Conservation (phyloP, 2,329 filamentous ascomycete species). For the Alternaria dauci region DNA sequence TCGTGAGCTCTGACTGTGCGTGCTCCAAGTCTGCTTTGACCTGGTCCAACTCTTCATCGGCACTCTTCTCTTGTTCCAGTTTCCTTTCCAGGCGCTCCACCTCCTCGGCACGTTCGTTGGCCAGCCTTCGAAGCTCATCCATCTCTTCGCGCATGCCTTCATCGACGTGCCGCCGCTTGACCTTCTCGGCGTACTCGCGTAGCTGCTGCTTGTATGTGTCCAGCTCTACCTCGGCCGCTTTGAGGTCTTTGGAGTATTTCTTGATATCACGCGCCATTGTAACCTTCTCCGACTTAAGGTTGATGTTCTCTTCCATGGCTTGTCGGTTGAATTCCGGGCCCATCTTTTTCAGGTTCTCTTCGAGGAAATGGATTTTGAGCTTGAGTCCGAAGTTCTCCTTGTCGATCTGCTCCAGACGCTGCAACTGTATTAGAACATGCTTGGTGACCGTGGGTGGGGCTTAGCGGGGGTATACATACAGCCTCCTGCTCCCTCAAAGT, state of each 20-base stretch:
- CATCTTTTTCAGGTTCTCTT: constrained; percentile 85
- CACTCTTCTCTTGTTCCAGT: constrained; percentile 41
- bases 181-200: constrained; percentile 80
- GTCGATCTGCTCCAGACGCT: constrained; percentile 89
- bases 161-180: constrained; percentile 77
- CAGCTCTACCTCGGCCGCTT: constrained; percentile 83
- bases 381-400: constrained; percentile 94
- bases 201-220: constrained; percentile 85
- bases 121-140: constrained; percentile 55
- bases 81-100: constrained; percentile 46
- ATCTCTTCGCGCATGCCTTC: constrained; percentile 72
- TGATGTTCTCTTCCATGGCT: constrained; percentile 92
- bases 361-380: constrained; percentile 78
- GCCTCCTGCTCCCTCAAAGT: constrained; percentile 95
- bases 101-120: constrained; percentile 54
- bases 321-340: constrained; percentile 90
- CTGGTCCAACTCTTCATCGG: constrained; percentile 49
- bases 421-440: constrained; percentile 9
- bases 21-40: constrained; percentile 45
- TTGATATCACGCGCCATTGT: constrained; percentile 89
- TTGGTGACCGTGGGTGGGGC: too few species aligned
- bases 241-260: constrained; percentile 84
- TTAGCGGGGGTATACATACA: constrained; percentile 56
- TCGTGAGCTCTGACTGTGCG: constrained; percentile 45
- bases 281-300: constrained; percentile 90